Conservation (phyloP, 2,329 filamentous ascomycete genomes). For the Fusarium austroafricanum region DNA sequence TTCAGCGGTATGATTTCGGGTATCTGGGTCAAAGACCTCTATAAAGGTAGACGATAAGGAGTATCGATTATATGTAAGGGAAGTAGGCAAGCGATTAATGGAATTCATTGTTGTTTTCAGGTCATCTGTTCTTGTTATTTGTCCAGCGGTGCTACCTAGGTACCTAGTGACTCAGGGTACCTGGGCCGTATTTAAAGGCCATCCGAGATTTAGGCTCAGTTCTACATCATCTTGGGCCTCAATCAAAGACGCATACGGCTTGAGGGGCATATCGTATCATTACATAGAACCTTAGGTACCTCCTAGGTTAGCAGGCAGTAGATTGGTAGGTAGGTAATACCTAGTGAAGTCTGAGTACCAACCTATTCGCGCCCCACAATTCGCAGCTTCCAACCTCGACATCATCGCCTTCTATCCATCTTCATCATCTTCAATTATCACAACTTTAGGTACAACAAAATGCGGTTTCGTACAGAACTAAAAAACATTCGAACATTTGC, state of each 20-base stretch:
- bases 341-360: background rate
- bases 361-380: conserved; percentile 26
- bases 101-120: background rate
- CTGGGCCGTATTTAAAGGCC: no score
- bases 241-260: no score
- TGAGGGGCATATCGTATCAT: no score
- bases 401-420: conserved; percentile 13
- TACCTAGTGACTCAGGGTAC: background rate
- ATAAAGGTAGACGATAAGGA: background rate
- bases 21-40: background rate
- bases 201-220: no score
- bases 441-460: conserved; percentile 50
- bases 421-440: conserved; percentile 1
- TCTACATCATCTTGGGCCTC: no score
- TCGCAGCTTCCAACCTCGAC: conserved; percentile 18
- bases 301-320: no score
- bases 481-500: conserved; percentile 75
- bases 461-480: conserved; percentile 75
- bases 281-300: no score
- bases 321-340: background rate
- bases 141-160: no score
- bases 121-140: background rate
- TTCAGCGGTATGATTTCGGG: background rate
- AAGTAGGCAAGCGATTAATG: background rate
- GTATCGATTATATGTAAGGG: background rate